Evolutionary conservation across 208 protist species (phyloP).

Genomic region (Chromosphaera perkinsii): DNA sequence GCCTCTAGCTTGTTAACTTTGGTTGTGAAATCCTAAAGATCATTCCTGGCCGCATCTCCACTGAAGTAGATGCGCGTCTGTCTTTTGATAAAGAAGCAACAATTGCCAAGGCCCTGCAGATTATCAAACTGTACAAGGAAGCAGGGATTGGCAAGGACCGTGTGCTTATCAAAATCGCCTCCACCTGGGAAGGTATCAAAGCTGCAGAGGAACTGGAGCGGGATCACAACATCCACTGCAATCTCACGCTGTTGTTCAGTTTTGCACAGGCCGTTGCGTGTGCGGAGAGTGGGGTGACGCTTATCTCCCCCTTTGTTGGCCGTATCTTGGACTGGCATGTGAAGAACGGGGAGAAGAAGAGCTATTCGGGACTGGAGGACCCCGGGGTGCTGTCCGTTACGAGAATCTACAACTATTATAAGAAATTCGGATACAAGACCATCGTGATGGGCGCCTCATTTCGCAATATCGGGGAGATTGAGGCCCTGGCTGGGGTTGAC

Average conservation of each 20-base stretch:
- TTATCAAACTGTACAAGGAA: slow-evolving; percentile 87
- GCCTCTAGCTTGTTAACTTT: slow-evolving; percentile 74
- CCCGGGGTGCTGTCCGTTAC: slow-evolving; percentile 81
- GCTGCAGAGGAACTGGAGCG: slow-evolving; percentile 81
- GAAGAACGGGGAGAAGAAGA: slow-evolving; percentile 35
- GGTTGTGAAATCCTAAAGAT: slow-evolving; percentile 92
- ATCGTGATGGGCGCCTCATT: slow-evolving; percentile 96
- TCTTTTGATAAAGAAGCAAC: slow-evolving; percentile 85
- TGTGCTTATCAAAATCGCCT: slow-evolving; percentile 91
- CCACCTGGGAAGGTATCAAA: slow-evolving; percentile 91
- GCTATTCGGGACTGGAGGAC: slow-evolving; percentile 23
- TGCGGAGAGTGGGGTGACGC: slow-evolving; percentile 81
- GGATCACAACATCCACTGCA: slow-evolving; percentile 87
- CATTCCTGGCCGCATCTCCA: slow-evolving; percentile 88
- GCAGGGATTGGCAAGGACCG: slow-evolving; percentile 75
- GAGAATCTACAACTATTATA: slow-evolving; percentile 94
- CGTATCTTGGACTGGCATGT: slow-evolving; percentile 94
- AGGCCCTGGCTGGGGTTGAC: slow-evolving; percentile 86
- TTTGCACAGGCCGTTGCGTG: slow-evolving; percentile 78
- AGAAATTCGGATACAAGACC: slow-evolving; percentile 88
- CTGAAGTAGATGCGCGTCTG: slow-evolving; percentile 90
- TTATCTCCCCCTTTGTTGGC: slow-evolving; percentile 87
- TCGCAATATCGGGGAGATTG: slow-evolving; percentile 81
- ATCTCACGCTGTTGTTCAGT: slow-evolving; percentile 94
- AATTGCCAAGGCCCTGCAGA: slow-evolving; percentile 78